Percentiles rank a stretch among this genome's conserved stretches.
These are phyloP conservation scores for Wolfiporia cocos DNA, from an alignment of 1,284 basidiomycete genomes.

Conservation along the genomic window DNA sequence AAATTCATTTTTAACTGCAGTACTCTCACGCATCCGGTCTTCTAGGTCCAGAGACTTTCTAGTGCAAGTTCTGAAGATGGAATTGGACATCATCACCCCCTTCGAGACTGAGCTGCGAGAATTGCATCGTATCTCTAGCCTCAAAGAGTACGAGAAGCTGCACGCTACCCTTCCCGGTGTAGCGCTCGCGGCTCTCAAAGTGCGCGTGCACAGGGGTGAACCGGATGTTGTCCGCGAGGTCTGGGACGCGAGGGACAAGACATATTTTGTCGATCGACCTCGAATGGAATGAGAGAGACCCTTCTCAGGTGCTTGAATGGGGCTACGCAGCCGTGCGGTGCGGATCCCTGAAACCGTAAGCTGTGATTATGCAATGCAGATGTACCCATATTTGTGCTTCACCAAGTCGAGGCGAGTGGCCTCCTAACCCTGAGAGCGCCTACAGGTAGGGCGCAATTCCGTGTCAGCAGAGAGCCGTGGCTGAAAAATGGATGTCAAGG, in stretches of 20 bases:
- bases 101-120: slow-evolving; percentile 66
- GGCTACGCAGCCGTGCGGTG: slow-evolving; percentile 78
- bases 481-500: slow-evolving; percentile 28
- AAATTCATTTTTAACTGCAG: too few species aligned
- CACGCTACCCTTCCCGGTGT: slow-evolving; percentile 69
- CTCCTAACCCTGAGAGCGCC: too few species aligned
- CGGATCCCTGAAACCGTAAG: slow-evolving; percentile 66
- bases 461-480: too few species aligned
- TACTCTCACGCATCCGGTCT: too few species aligned
- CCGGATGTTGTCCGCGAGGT: slow-evolving; percentile 59
- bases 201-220: slow-evolving; percentile 65
- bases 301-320: slow-evolving; percentile 66
- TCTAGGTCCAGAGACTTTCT: too few species aligned
- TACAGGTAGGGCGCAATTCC: too few species aligned
- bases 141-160: slow-evolving; percentile 67
- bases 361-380: slow-evolving; percentile 19
- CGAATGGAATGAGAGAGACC: slow-evolving; percentile 74
- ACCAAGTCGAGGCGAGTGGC: too few species aligned
- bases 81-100: slow-evolving; percentile 64
- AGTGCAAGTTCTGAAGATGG: too few species aligned
- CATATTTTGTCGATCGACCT: slow-evolving; percentile 73
- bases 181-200: slow-evolving; percentile 61
- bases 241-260: slow-evolving; percentile 67
- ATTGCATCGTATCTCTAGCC: slow-evolving; percentile 66
- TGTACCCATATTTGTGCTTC: too few species aligned